These are phyloP conservation scores for Drosera capensis DNA, from an alignment of 148 eudicot genomes.

Conservation along the genomic window DNA sequence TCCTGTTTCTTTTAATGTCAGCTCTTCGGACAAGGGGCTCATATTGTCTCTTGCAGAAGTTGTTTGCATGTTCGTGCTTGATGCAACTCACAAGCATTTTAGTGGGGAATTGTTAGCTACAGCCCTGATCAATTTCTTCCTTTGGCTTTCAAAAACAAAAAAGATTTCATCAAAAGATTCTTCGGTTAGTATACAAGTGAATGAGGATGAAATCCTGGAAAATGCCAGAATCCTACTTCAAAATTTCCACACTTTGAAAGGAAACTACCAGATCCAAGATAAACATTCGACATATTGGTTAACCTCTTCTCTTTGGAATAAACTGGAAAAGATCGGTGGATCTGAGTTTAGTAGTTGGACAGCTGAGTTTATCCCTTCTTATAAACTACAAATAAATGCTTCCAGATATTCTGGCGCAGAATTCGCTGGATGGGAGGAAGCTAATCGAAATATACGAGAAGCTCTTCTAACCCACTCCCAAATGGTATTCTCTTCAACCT, in stretches of 20 bases:
- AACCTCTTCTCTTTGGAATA: conserved; percentile 26
- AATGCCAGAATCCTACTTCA: conserved; percentile 50
- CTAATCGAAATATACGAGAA: conserved; percentile 43
- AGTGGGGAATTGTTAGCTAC: conserved; percentile 16
- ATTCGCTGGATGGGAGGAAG: conserved; percentile 58
- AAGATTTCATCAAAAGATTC: conserved; percentile 49
- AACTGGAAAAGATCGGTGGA: conserved; percentile 77
- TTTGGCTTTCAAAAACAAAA: conserved; percentile 31
- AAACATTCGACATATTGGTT: conserved; percentile 26
- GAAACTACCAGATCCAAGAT: conserved; percentile 16
- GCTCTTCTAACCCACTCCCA: conserved; percentile 75
- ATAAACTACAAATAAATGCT: conserved; percentile 54
- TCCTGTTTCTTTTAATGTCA: conserved; percentile 47
- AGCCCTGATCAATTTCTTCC: conserved; percentile 23
- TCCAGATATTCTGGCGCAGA: conserved; percentile 22
- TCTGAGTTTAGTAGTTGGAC: conserved; percentile 64
- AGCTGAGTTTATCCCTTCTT: conserved; percentile 59
- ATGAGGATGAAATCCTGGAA: conserved; percentile 49
- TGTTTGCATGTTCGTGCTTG: conserved; percentile 48
- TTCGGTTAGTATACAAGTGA: conserved; percentile 33
- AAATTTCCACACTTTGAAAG: conserved; percentile 30
- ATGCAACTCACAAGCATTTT: conserved; percentile 39
- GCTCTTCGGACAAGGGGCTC: conserved; percentile 45
- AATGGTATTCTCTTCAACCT: conserved; percentile 45
- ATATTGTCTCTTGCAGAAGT: conserved; percentile 74